Base-by-base conservation (phyloP, 2,329 filamentous ascomycete species). In the Colletotrichum karsti region DNA sequence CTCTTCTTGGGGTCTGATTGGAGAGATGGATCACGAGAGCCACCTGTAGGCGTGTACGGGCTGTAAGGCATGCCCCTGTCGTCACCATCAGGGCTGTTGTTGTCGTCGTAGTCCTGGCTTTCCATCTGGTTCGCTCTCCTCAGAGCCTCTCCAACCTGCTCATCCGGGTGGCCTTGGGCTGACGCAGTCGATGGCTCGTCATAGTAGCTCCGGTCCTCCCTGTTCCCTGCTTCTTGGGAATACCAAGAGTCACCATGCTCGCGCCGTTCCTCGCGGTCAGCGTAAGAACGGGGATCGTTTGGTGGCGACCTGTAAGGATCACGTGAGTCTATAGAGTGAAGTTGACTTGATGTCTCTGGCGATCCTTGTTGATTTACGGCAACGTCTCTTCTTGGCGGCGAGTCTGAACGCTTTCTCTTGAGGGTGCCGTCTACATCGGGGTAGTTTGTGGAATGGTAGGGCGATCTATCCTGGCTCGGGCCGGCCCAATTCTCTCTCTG, bases 401-500 rank as follows among this genome's bases (percentile, higher is more conserved):
- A 93, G 50, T 84, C 81, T 7, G 92, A 93, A 68, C 92, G 88
- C 78, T 94, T 95, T 74, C 90, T 88, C 79, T 91, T 92, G 73
- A 89, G 85, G 18, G 85, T 80, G 15, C 74, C 76, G 37, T 90
- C 86, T n/a, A 76, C 74, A 33, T 85, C 82, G 6, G 82, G 71
- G 72, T 84, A 83, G 39, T 71, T 71, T 48, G 80, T 72, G 2
- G 82, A 74, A 56, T 80, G 79, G 69, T 82, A 82, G 15, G 80
- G 73, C 37, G 80, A 74, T 59, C 83, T 78, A 4, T 87, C 85
- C 42, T 77, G 72, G 50, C 75, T 78, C 20, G 82, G 76, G 5
- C 73, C 76, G 30, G 81, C 75, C 80, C 84, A 84, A 57, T 79
- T 78, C 12, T 85, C 84, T 56, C 72, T 80, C 71, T 78, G 80